These are phyloP conservation scores for Fusarium setosum DNA, from an alignment of 2,329 filamentous ascomycete species.

Conservation along the genomic window DNA sequence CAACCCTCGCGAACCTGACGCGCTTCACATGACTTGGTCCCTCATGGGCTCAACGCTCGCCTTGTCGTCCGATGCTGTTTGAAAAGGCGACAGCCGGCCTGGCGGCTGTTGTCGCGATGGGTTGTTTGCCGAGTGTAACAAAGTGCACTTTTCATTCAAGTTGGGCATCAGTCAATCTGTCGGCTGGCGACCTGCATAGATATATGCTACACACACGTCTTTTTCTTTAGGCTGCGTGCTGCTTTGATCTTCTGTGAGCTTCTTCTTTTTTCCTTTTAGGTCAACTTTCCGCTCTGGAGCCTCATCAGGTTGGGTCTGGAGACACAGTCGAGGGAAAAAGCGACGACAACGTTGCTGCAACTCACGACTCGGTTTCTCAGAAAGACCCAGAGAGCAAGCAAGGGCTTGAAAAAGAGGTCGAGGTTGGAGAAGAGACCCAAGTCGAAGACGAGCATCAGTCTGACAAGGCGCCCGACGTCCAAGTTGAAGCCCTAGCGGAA, in stretches of 20 bases:
- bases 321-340: conserved; percentile 26
- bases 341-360: conserved; percentile 27
- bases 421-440: conserved; percentile 1
- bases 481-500: conserved; percentile 14
- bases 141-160: conserved; percentile 4
- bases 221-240: not conserved
- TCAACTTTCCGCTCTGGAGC: conserved; percentile 23
- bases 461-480: not conserved
- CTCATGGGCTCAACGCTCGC: conserved; percentile 1
- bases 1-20: conserved; percentile 35
- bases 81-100: conserved; percentile 12
- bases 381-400: conserved; percentile 8
- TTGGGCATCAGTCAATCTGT: conserved; percentile 8
- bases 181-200: conserved; percentile 20
- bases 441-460: not conserved
- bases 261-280: not conserved
- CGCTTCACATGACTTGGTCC: conserved; percentile 33
- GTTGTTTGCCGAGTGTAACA: conserved; percentile 14
- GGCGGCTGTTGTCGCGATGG: conserved; percentile 12
- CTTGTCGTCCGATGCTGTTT: conserved; percentile 6
- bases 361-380: conserved; percentile 20
- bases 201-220: conserved; percentile 25
- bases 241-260: not conserved
- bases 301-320: conserved; percentile 9
- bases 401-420: not conserved